phyloP scores from a whole-genome alignment of 2,329 filamentous ascomycete genomes.

The Hirsutella minnesotensis region DNA sequence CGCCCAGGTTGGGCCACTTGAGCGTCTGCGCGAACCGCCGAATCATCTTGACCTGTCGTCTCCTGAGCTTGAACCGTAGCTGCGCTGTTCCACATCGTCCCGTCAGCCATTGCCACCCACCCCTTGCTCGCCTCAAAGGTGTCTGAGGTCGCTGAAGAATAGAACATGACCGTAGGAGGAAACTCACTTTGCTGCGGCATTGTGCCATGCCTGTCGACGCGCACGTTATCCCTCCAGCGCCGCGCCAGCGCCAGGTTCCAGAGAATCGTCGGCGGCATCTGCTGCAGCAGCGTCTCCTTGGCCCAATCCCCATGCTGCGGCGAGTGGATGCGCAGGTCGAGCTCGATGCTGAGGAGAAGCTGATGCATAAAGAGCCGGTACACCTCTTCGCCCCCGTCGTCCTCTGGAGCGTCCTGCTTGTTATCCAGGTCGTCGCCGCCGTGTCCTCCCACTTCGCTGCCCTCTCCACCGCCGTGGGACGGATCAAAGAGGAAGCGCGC shows the following conservation, averaged over 20 bases:
- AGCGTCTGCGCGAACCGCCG: conserved; percentile 57
- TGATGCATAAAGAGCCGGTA: conserved; percentile 65
- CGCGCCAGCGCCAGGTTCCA: conserved; percentile 65
- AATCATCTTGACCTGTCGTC: conserved; percentile 56
- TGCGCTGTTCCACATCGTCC: conserved; percentile 27
- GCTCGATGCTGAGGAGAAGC: conserved; percentile 60
- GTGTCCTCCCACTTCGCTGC: too few species aligned
- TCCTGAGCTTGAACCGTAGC: conserved; percentile 53
- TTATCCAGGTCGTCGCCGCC: conserved; percentile 27
- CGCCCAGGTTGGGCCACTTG: conserved; percentile 65
- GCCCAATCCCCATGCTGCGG: conserved; percentile 47
- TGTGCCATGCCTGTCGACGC: conserved; percentile 47
- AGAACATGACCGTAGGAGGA: too few species aligned
- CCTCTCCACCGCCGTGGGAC: too few species aligned
- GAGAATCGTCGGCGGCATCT: conserved; percentile 58
- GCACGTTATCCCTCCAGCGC: conserved; percentile 60
- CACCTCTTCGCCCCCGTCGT: conserved; percentile 31
- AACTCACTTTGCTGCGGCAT: conserved; percentile 37
- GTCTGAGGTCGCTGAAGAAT: too few species aligned
- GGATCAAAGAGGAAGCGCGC: conserved; percentile 53
- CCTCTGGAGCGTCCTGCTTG: too few species aligned
- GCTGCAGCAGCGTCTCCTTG: conserved; percentile 50
- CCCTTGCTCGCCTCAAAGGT: too few species aligned
- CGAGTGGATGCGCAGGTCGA: conserved; percentile 58
- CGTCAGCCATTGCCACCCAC: too few species aligned